Percentiles rank a stretch among this genome's conserved stretches.
Evolutionary conservation across 768 basidiomycete species (phyloP).

Genomic region (Hypholoma fasciculare): DNA sequence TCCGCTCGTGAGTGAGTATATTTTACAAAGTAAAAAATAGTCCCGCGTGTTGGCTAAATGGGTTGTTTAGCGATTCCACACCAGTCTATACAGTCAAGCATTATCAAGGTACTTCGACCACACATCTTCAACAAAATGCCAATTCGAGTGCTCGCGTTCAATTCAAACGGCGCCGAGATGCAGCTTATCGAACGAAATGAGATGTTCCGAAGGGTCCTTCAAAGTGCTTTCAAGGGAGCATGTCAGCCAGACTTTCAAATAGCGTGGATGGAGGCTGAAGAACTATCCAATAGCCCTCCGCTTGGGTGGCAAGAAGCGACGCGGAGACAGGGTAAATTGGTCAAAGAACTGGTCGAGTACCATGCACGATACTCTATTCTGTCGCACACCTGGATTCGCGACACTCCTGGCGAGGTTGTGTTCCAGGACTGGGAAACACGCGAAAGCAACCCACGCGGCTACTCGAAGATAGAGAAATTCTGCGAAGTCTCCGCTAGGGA

Average conservation of each 20-base stretch:
- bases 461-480: conserved; percentile 9
- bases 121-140: conserved; percentile 12
- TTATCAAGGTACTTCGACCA: not conserved
- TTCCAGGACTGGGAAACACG: not conserved
- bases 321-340: not conserved
- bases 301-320: not conserved
- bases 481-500: conserved; percentile 4
- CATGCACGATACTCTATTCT: conserved; percentile 5
- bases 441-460: not conserved
- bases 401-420: not conserved
- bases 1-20: too few relatives aligned
- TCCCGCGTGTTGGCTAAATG: too few relatives aligned
- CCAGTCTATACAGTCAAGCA: not conserved
- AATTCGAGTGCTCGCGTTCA: not conserved
- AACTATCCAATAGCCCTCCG: not conserved
- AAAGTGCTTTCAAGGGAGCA: not conserved
- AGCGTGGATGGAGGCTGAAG: not conserved
- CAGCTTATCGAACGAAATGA: conserved; percentile 3
- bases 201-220: not conserved
- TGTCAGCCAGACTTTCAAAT: not conserved
- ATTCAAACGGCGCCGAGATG: not conserved
- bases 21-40: too few relatives aligned
- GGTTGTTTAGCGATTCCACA: not conserved
- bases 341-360: conserved; percentile 4
- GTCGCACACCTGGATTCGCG: conserved; percentile 3